Evolutionary conservation across 257 asterid genomes (phyloP).

Genomic region (Datura wrightii): DNA sequence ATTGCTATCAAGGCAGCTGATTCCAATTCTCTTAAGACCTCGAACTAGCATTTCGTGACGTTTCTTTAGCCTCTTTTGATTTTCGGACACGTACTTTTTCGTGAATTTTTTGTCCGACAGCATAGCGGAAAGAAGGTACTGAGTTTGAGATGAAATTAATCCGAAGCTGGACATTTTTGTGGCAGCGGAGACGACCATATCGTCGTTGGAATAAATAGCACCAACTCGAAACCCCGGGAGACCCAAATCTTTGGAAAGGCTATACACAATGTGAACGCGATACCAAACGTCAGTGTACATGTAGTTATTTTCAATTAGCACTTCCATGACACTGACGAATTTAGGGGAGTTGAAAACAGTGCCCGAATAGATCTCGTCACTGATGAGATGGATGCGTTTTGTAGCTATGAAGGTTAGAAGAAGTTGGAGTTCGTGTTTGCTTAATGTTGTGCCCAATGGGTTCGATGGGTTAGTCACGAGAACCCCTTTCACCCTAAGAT

Average conservation of each 20-base stretch:
- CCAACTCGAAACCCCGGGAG: constrained; percentile 33
- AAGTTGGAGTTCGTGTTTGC: constrained; percentile 11
- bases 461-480: constrained; percentile 32
- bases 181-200: constrained; percentile 27
- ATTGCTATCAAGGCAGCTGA: constrained; percentile 24
- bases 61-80: constrained; percentile 28
- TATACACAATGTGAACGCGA: constrained; percentile 29
- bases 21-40: constrained; percentile 13
- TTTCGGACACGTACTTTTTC: constrained; percentile 4
- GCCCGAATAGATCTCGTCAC: constrained; percentile 34
- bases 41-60: constrained; percentile 28
- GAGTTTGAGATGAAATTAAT: constrained; percentile 31
- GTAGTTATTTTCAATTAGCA: not conserved
- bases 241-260: constrained; percentile 32
- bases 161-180: constrained; percentile 38
- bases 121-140: constrained; percentile 20
- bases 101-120: constrained; percentile 31
- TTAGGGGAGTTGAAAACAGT: constrained; percentile 30
- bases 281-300: not conserved
- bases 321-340: constrained; percentile 28
- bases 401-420: constrained; percentile 23
- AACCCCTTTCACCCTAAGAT: constrained; percentile 29
- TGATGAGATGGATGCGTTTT: constrained; percentile 29
- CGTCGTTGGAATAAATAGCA: constrained; percentile 32
- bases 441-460: constrained; percentile 29